phyloP scores from a whole-genome alignment of 768 basidiomycete genomes.

The Kondoa subrosea region DNA sequence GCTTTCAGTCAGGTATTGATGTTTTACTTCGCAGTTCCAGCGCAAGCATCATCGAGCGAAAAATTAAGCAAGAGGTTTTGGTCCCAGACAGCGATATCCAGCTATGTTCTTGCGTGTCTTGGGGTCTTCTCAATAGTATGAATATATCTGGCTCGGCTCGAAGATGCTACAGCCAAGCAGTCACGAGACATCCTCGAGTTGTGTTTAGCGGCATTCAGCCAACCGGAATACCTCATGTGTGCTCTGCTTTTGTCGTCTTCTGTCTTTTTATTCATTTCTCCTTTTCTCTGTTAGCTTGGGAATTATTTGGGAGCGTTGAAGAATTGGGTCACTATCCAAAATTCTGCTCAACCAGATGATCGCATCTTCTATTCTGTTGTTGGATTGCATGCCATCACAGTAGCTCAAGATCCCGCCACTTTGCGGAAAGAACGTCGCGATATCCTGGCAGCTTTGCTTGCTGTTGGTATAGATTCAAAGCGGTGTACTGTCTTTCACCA shows the following conservation, averaged over 20 bases:
- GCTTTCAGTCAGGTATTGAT: too few relatives aligned
- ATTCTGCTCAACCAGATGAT: conserved; percentile 34
- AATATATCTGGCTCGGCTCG: neutral
- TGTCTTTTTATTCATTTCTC: conserved; percentile 6
- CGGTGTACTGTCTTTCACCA: conserved; percentile 66
- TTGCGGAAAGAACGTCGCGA: conserved; percentile 51
- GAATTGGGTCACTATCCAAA: conserved; percentile 74
- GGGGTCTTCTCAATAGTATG: too few relatives aligned
- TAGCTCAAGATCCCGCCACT: conserved; percentile 61
- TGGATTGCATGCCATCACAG: conserved; percentile 82
- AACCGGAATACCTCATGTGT: conserved; percentile 73
- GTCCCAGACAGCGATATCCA: too few relatives aligned
- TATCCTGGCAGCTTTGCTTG: conserved; percentile 65
- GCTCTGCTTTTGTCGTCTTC: conserved; percentile 23
- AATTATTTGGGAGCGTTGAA: conserved; percentile 80
- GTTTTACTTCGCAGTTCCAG: too few relatives aligned
- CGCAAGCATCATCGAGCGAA: too few relatives aligned
- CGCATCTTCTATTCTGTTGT: conserved; percentile 69
- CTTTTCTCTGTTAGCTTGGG: conserved; percentile 51
- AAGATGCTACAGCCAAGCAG: neutral
- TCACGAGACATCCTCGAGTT: conserved; percentile 15
- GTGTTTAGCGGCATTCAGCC: conserved; percentile 89
- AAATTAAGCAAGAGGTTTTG: too few relatives aligned
- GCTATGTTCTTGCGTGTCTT: too few relatives aligned
- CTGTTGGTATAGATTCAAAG: conserved; percentile 65